These are phyloP conservation scores for Zasmidium citrigriseum DNA, from an alignment of 2,329 filamentous ascomycete species.

Conservation along the genomic window DNA sequence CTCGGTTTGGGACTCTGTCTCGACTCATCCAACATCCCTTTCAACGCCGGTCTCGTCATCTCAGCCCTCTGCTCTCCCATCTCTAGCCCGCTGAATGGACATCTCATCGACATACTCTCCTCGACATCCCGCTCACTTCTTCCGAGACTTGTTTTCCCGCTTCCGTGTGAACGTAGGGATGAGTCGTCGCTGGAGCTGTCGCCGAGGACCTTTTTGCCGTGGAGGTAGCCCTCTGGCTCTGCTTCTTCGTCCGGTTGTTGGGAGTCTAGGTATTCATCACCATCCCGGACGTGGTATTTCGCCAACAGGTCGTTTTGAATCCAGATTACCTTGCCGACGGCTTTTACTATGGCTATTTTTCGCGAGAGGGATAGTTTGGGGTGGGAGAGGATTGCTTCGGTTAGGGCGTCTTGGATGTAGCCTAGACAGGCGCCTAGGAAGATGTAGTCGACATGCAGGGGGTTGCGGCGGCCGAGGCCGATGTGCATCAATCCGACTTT, in stretches of 20 bases:
- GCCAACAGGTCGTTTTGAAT: slow-evolving; percentile 85
- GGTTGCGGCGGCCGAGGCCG: slow-evolving; percentile 70
- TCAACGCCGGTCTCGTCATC: slow-evolving; percentile 13
- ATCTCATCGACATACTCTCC: slow-evolving; percentile 4
- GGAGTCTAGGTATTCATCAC: neutral
- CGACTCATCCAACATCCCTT: slow-evolving; percentile 9
- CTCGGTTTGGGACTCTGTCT: neutral
- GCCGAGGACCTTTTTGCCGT: slow-evolving; percentile 12
- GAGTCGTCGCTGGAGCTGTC: slow-evolving; percentile 7
- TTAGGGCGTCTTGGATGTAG: slow-evolving; percentile 76
- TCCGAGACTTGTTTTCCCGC: slow-evolving; percentile 17
- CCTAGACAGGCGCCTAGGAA: slow-evolving; percentile 72
- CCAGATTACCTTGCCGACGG: slow-evolving; percentile 80
- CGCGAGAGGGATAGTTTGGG: slow-evolving; percentile 65
- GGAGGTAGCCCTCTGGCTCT: slow-evolving; percentile 26
- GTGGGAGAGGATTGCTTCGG: slow-evolving; percentile 72
- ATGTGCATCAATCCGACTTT: slow-evolving; percentile 82
- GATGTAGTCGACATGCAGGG: slow-evolving; percentile 77
- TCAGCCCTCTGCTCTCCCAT: slow-evolving; percentile 13
- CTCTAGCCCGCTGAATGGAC: slow-evolving; percentile 15
- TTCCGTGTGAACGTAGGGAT: slow-evolving; percentile 8
- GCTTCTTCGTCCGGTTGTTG: neutral
- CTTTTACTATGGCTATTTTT: slow-evolving; percentile 74
- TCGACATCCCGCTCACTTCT: slow-evolving; percentile 8
- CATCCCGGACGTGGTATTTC: slow-evolving; percentile 63